Conservation (phyloP, 1,139 yeast genomes). For the Debaryomyces sp. region DNA sequence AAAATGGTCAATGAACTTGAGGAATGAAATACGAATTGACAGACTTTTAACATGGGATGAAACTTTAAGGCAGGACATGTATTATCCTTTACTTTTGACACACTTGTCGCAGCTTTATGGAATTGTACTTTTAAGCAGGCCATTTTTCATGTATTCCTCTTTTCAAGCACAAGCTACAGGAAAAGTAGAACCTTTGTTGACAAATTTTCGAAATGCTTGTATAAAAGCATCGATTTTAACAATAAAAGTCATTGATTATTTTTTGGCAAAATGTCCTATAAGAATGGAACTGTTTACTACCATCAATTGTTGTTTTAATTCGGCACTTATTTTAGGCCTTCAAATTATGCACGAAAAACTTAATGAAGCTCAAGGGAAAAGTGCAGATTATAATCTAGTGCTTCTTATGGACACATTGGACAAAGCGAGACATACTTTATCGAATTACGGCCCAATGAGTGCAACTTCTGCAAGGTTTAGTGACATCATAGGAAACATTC, state of each 20-base stretch:
- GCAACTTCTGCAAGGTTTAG: conserved; percentile 14
- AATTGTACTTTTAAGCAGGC: conserved; percentile 45
- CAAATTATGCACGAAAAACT: conserved; percentile 14
- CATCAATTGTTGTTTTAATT: conserved; percentile 16
- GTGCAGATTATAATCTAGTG: conserved; percentile 8
- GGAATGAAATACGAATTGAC: conserved; percentile 24
- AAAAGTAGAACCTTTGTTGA: conserved; percentile 3
- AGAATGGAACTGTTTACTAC: conserved; percentile 17
- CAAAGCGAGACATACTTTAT: conserved; percentile 13
- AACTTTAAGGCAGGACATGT: conserved; percentile 14
- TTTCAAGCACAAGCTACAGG: background rate
- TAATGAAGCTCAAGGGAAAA: conserved; percentile 9
- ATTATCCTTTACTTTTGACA: conserved; percentile 29
- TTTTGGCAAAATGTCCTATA: conserved; percentile 13
- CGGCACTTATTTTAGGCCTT: conserved; percentile 10
- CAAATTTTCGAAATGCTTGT: conserved; percentile 18
- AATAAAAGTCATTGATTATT: conserved; percentile 17
- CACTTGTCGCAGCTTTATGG: conserved; percentile 46
- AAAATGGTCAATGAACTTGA: conserved; percentile 39
- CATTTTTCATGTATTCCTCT: conserved; percentile 40
- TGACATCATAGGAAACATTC: conserved; percentile 14
- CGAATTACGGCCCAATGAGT: conserved; percentile 13
- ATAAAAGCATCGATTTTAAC: conserved; percentile 18
- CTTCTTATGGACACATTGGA: conserved; percentile 15
- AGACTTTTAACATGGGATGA: background rate